These are phyloP conservation scores for Mycena haematopus DNA, from an alignment of 768 basidiomycete genomes.

Conservation along the genomic window DNA sequence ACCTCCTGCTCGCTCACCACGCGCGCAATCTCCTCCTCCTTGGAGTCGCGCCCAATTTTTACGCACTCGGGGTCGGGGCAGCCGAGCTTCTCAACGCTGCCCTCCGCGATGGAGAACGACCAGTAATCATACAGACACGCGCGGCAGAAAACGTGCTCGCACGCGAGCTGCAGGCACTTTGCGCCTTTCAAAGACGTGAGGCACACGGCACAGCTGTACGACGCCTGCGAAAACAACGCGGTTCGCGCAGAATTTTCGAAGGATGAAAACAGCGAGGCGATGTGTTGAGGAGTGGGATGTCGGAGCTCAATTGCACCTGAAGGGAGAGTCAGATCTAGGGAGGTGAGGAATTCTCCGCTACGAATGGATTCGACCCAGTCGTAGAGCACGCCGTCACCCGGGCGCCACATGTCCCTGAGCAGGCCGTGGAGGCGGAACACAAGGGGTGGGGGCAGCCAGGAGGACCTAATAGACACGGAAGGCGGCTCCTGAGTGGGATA, in stretches of 20 bases:
- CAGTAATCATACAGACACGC: slow-evolving; percentile 82
- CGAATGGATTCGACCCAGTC: slow-evolving; percentile 77
- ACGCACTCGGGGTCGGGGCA: slow-evolving; percentile 85
- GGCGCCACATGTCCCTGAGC: slow-evolving; percentile 64
- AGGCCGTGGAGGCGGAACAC: slow-evolving; percentile 43
- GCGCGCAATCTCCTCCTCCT: slow-evolving; percentile 74
- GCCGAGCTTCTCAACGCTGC: slow-evolving; percentile 74
- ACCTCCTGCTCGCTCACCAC: slow-evolving; percentile 72
- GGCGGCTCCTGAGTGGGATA: slow-evolving; percentile 68
- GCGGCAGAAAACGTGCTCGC: slow-evolving; percentile 85
- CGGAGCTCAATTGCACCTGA: slow-evolving; percentile 43
- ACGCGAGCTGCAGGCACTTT: slow-evolving; percentile 72
- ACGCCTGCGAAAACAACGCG: slow-evolving; percentile 63
- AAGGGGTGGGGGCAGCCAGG: slow-evolving; percentile 57
- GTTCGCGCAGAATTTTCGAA: slow-evolving; percentile 56
- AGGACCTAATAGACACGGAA: slow-evolving; percentile 54
- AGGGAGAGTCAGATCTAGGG: slow-evolving; percentile 45
- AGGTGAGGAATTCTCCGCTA: slow-evolving; percentile 65
- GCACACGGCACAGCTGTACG: slow-evolving; percentile 81
- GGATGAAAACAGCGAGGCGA: slow-evolving; percentile 54
- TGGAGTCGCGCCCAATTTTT: slow-evolving; percentile 64
- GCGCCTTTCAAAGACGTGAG: slow-evolving; percentile 75
- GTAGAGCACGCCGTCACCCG: slow-evolving; percentile 67
- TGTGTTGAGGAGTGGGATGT: slow-evolving; percentile 61
- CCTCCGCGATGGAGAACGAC: slow-evolving; percentile 81